Conservation (phyloP, 148 eudicot genomes). For the Heliamphora exappendiculata region DNA sequence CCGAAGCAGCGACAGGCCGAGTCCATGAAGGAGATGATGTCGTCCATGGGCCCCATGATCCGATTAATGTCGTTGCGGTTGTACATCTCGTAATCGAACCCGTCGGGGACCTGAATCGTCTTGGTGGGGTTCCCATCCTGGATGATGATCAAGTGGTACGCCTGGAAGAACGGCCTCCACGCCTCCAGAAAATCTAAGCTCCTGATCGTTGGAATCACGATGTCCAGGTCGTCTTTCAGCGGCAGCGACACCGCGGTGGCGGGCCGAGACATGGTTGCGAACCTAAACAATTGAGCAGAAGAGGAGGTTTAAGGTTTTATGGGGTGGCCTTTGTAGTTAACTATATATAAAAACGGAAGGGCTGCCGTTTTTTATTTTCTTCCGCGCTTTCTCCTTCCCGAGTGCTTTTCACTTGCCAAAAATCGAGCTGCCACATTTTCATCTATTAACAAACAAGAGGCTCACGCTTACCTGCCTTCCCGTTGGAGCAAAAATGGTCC, state of each 20-base stretch:
- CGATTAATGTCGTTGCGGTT: constrained; percentile 28
- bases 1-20: constrained; percentile 36
- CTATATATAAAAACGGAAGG: neutral
- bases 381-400: too few species aligned
- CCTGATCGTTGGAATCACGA: constrained; percentile 30
- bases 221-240: constrained; percentile 26
- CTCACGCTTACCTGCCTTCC: too few species aligned
- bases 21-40: constrained; percentile 31
- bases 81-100: constrained; percentile 30
- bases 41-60: constrained; percentile 27
- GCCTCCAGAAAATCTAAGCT: constrained; percentile 27
- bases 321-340: neutral
- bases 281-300: too few species aligned
- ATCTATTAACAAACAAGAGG: too few species aligned
- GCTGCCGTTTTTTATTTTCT: too few species aligned
- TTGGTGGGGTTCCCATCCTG: constrained; percentile 30
- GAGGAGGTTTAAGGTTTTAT: too few species aligned
- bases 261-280: constrained; percentile 17
- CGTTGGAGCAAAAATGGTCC: too few species aligned
- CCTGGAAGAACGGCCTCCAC: constrained; percentile 29
- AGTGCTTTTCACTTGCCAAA: too few species aligned
- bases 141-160: constrained; percentile 28
- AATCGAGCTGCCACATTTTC: too few species aligned
- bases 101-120: constrained; percentile 24
- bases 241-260: constrained; percentile 17